These are phyloP conservation scores for Hypoxylon fragiforme DNA, from an alignment of 495 filamentous ascomycete genomes.

Conservation along the genomic window DNA sequence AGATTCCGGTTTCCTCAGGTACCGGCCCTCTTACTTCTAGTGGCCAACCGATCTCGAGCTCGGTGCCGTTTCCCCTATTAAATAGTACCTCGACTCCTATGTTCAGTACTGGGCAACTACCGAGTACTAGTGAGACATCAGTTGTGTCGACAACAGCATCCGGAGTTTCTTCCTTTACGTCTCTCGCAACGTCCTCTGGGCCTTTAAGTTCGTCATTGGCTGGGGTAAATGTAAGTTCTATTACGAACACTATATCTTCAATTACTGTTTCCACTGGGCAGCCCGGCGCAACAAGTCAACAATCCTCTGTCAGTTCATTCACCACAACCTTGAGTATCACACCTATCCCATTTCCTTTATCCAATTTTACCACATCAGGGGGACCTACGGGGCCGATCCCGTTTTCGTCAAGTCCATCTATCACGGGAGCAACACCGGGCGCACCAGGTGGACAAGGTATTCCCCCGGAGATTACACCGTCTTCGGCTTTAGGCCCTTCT, in stretches of 20 bases:
- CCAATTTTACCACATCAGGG: slow-evolving; percentile 25
- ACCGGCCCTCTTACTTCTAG: slow-evolving; percentile 1
- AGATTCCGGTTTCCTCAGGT: background rate
- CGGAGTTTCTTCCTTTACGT: background rate
- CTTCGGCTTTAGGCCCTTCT: background rate
- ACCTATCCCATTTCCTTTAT: slow-evolving; percentile 18
- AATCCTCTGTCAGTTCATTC: background rate
- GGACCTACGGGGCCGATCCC: slow-evolving; percentile 5
- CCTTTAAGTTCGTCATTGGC: slow-evolving; percentile 1
- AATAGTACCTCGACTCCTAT: slow-evolving; percentile 3
- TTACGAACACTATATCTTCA: slow-evolving; percentile 21
- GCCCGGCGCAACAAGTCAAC: background rate
- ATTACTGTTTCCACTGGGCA: slow-evolving; percentile 1
- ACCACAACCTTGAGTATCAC: slow-evolving; percentile 9
- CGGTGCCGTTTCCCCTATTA: slow-evolving; percentile 16
- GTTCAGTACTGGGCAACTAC: background rate
- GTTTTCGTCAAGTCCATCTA: background rate
- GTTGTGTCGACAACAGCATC: background rate
- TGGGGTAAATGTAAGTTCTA: background rate
- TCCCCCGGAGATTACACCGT: slow-evolving; percentile 12
- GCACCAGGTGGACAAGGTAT: slow-evolving; percentile 9
- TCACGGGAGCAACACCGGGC: slow-evolving; percentile 4
- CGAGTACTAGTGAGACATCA: slow-evolving; percentile 1
- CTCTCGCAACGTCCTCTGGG: background rate
- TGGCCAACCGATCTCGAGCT: slow-evolving; percentile 5